These are phyloP conservation scores for Triticum turgidum DNA, from an alignment of 176 grass and related monocot genomes.

Conservation along the genomic window DNA sequence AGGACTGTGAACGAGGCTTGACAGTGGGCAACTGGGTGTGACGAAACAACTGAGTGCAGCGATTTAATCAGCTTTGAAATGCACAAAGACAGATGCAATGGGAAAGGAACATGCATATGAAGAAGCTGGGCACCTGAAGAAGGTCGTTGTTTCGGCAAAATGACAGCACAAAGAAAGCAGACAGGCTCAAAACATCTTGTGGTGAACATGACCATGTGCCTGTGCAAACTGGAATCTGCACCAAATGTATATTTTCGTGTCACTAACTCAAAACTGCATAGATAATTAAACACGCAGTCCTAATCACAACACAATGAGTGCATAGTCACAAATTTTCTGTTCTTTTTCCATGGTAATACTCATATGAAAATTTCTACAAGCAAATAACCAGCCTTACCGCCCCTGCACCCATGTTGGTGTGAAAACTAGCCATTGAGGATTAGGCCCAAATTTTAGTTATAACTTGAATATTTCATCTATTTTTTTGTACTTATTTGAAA, in stretches of 20 bases:
- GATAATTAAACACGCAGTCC: neutral
- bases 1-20: neutral
- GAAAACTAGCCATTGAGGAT: neutral
- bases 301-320: neutral
- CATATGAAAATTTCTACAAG: neutral
- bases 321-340: neutral
- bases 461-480: neutral
- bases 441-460: neutral
- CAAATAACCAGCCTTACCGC: neutral
- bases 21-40: neutral
- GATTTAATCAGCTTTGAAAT: neutral
- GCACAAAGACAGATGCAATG: neutral
- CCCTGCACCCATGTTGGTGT: neutral
- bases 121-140: neutral
- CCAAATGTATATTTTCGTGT: neutral
- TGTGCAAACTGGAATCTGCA: neutral
- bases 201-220: neutral
- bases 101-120: neutral
- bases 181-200: neutral
- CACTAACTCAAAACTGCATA: neutral
- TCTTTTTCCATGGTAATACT: neutral
- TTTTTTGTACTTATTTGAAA: neutral
- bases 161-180: neutral
- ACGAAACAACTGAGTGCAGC: neutral
- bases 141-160: neutral